Conservation (phyloP, 2,329 filamentous ascomycete species). For the Zymoseptoria passerinii region DNA sequence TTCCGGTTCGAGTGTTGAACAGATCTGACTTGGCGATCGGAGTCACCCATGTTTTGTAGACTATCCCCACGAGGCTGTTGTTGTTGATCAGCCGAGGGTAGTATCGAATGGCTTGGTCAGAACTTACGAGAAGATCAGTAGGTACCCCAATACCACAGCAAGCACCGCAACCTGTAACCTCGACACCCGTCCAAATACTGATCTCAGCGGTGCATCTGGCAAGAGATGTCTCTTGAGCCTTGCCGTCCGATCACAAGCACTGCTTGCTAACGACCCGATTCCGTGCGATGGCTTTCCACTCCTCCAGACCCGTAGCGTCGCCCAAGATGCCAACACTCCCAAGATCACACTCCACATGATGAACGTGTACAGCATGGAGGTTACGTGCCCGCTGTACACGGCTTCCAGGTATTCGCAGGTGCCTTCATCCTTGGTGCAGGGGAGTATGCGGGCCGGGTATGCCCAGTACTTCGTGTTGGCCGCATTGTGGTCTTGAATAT, state of each 20-base stretch:
- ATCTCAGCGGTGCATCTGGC: slow-evolving; percentile 46
- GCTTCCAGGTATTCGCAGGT: slow-evolving; percentile 51
- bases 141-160: slow-evolving; percentile 50
- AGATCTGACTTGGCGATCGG: slow-evolving; percentile 52
- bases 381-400: slow-evolving; percentile 47
- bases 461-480: slow-evolving; percentile 44
- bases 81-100: background rate
- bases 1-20: slow-evolving; percentile 55
- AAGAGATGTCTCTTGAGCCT: slow-evolving; percentile 39
- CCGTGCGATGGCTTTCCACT: slow-evolving; percentile 12
- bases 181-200: slow-evolving; percentile 59
- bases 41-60: slow-evolving; percentile 61
- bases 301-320: slow-evolving; percentile 27
- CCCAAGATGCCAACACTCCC: slow-evolving; percentile 40
- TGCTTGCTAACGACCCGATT: slow-evolving; percentile 13
- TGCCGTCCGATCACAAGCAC: slow-evolving; percentile 6
- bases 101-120: background rate
- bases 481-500: slow-evolving; percentile 26
- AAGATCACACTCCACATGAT: slow-evolving; percentile 50
- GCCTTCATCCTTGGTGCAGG: slow-evolving; percentile 50
- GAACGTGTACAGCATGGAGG: slow-evolving; percentile 48
- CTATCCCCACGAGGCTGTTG: slow-evolving; percentile 51
- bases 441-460: slow-evolving; percentile 46
- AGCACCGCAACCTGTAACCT: slow-evolving; percentile 60
- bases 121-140: slow-evolving; percentile 47